Base-by-base conservation (phyloP, 352 stramenopile species). In the Plasmopara muralis region DNA sequence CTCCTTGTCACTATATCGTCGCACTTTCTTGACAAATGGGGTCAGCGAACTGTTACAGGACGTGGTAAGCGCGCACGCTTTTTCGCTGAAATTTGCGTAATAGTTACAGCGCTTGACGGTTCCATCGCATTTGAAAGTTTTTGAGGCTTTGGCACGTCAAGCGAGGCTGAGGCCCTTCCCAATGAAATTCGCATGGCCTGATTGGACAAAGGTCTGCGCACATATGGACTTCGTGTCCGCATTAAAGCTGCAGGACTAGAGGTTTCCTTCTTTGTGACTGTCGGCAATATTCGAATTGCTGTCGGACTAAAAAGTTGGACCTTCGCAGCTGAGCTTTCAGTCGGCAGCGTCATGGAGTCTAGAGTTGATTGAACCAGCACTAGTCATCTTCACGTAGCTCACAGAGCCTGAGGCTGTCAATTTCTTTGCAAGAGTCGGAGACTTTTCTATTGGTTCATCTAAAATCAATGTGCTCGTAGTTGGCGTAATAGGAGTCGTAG, bases 311-410 rank as follows among this genome's bases (percentile, higher is more conserved):
- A 39, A n/a, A 43, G 53, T 33, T 53, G 50, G 20, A 20, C 38
- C 45, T 71, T 71, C 10, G 58, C 63, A 48, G 54, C 53, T 8
- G 62, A 70, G 39, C 62, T 70, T 44, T 50, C 62, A n/a, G 62
- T 70, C 9, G 62, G 16, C 15, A 49, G 53, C 20, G 53, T 67
- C n/a, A 70, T 3, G 7, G 57, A 67, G 8, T 47, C 45, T 39
- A 43, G 20, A 14, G 47, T 60, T 12, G 43, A 40, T 45, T 56
- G 49, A n/a, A 52, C 42, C 39, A 60, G 42, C 53, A 25, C 20
- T 25, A 33, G 20, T 54, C 7, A 50, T 67, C 50, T 55, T 66
- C 6, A 45, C 12, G 33, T 38, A 61, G 43, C 30, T 52, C 37
- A 35, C 16, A 9, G 57, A 64, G 12, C 12, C 47, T 41, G 45